Conservation (phyloP, 495 filamentous ascomycete genomes). For the Neurospora sp. region DNA sequence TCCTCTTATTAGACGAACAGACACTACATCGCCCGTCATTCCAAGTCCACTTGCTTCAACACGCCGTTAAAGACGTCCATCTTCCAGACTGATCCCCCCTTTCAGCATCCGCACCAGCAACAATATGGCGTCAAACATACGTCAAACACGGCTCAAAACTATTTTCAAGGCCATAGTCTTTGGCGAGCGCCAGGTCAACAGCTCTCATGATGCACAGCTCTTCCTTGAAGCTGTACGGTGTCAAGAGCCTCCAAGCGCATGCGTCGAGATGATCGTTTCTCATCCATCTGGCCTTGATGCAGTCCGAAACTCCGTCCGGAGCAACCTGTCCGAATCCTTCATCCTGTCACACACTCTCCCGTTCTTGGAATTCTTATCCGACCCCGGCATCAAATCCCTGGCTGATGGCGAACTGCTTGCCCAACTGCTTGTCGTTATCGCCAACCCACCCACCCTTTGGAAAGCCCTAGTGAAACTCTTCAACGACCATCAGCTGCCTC, state of each 20-base stretch:
- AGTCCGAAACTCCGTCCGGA: slow-evolving; percentile 38
- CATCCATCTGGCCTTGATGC: slow-evolving; percentile 37
- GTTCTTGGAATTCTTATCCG: slow-evolving; percentile 28
- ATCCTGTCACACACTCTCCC: slow-evolving; percentile 34
- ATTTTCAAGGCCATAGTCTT: slow-evolving; percentile 20
- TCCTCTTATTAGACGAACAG: not conserved
- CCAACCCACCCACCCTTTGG: slow-evolving; percentile 55
- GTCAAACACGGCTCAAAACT: slow-evolving; percentile 12
- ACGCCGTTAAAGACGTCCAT: not conserved
- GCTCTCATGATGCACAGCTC: slow-evolving; percentile 33
- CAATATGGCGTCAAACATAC: not conserved
- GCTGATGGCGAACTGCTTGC: slow-evolving; percentile 46
- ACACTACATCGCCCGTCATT: not conserved
- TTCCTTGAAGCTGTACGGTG: slow-evolving; percentile 52
- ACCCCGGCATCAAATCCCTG: slow-evolving; percentile 41
- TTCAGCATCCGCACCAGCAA: not conserved
- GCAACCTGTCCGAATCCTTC: slow-evolving; percentile 40
- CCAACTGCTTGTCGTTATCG: slow-evolving; percentile 41
- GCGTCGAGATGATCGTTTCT: slow-evolving; percentile 46
- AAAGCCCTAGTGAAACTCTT: slow-evolving; percentile 41
- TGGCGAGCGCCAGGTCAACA: slow-evolving; percentile 16
- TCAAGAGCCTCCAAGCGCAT: slow-evolving; percentile 37
- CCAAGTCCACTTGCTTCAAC: not conserved
- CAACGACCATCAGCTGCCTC: slow-evolving; percentile 24
- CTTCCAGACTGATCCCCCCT: not conserved